Evolutionary conservation across 106 monocot species (phyloP), one percentile per base, ranked within the genome.

Genomic region (Chionographis japonica): DNA sequence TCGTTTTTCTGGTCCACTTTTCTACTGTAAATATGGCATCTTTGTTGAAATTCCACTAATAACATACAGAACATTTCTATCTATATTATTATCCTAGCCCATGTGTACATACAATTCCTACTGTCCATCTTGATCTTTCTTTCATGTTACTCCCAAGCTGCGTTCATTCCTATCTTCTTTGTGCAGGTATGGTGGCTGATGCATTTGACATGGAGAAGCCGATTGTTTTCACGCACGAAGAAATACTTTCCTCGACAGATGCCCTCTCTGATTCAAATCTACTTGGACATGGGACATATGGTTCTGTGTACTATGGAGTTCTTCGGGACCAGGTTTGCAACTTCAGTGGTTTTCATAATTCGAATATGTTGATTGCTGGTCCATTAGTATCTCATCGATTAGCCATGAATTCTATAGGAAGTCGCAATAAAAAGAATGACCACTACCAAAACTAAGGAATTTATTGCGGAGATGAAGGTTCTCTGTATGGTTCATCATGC

Each of bases 371-470:
- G 10, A 49, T 37, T 55, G 7, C 38, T 46, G 12, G 36, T 17
- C 12, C 8, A 12, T 60, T 68, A 38, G 3, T 17, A 18, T 13
- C n/a, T 68, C 52, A 71, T 35, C 27, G 13, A 66, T 75, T 20
- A 12, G 60, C 60, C 50, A 40, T 14, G 20, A 75, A 58, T 50
- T 62, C 51, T 69, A 39, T 70, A 98, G 97, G 97, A 98, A 80
- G 97, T 93, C 75, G 89, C 97, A 12, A 83, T 98, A 53, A 98
- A 97, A 76, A 89, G 81, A 85, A 98, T 98, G 97, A 90, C 86
- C 49, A 87, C 89, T 60, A 87, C 85, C n/a, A 92, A 98, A 89
- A 98, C 84, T 16, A 89, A 84, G 73, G 97, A 98, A 77, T 98
- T 92, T 72, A 83, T 83, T 54, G 86, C 80, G 9, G 97, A 98